These are phyloP conservation scores for Entomortierella beljakovae DNA, from an alignment of 192 early-diverging fungal genomes.

Conservation along the genomic window DNA sequence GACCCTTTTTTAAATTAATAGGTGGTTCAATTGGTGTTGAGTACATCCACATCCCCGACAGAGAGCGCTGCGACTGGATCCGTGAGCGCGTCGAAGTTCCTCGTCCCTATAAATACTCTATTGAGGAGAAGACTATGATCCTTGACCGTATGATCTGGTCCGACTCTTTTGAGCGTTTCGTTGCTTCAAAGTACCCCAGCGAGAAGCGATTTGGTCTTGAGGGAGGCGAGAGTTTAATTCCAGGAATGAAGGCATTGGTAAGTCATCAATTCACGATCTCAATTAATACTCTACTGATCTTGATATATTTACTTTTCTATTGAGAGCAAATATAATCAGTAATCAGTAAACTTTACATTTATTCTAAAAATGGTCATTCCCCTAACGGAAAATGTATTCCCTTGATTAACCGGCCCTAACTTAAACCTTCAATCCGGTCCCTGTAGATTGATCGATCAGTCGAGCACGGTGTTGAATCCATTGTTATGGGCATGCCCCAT, in stretches of 20 bases:
- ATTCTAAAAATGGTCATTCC: neutral
- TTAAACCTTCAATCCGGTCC: neutral
- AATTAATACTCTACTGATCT: too few species aligned
- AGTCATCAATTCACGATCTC: constrained; percentile 8
- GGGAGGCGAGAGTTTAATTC: constrained; percentile 97
- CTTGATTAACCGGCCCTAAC: too few species aligned
- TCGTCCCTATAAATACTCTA: constrained; percentile 87
- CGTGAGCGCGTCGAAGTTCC: constrained; percentile 92
- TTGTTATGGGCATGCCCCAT: constrained; percentile 99
- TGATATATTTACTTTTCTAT: too few species aligned
- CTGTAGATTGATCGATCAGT: constrained; percentile 92
- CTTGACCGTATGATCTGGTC: constrained; percentile 98
- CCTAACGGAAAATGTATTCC: neutral
- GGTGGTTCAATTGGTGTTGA: constrained; percentile 95
- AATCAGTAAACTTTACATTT: neutral
- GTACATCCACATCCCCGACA: constrained; percentile 98
- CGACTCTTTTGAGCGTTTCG: constrained; percentile 96
- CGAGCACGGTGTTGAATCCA: constrained; percentile 94
- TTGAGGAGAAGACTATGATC: constrained; percentile 91
- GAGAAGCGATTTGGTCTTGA: constrained; percentile 99
- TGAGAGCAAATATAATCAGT: neutral
- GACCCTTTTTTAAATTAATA: constrained; percentile 20
- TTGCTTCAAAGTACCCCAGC: constrained; percentile 95
- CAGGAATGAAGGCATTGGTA: constrained; percentile 97
- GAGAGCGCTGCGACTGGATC: constrained; percentile 97